Base-by-base conservation (phyloP, 257 asterid species). In the Nicotiana obtusifolia region DNA sequence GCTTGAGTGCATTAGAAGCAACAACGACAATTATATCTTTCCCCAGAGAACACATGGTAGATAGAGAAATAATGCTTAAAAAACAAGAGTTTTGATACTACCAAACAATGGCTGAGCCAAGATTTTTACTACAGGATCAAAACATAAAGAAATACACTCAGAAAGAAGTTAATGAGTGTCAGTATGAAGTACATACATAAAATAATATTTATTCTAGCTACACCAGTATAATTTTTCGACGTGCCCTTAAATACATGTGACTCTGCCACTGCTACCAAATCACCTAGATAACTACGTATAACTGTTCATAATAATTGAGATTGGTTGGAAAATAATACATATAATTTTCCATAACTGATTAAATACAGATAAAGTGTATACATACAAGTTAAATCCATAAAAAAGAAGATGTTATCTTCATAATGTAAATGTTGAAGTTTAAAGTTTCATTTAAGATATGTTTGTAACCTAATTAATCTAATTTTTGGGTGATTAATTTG, bases 401-500 rank as follows among this genome's bases (percentile, higher is more conserved):
- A 41, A 41, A 16, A 3, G 4, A 60, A 5, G 10, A 10, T 54
- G n/a, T 19, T 15, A 54, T 53, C 26, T 60, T 60, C 16, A 9
- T 5, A 14, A 65, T 31, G 76, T 33, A 67, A 67, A 68, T 68
- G 54, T n/a, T 67, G 54, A 67, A 67, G 57, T 69, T 37, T 10
- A 37, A 68, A 10, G 20, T 68, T 68, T 37, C 77, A 37, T 35
- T 37, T 68, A 30, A 69, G 37, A 22, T 24, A 73, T 22, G 37
- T 47, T 44, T 44, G 60, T 44, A 44, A 44, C 35, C 4, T 5
- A 71, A 44, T 22, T 44, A 5, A 1, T 15, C 59, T 41, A 20
- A 41, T 13, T 20, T 71, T 71, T 41, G 20, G 33, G 15, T 41
- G 33, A 20, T 7, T 41, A 41, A 41, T 41, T 7, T 30, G 31